Conservation (phyloP, 225 moss, liverwort and hornwort species). For the Physcomitrellopsis africana region DNA sequence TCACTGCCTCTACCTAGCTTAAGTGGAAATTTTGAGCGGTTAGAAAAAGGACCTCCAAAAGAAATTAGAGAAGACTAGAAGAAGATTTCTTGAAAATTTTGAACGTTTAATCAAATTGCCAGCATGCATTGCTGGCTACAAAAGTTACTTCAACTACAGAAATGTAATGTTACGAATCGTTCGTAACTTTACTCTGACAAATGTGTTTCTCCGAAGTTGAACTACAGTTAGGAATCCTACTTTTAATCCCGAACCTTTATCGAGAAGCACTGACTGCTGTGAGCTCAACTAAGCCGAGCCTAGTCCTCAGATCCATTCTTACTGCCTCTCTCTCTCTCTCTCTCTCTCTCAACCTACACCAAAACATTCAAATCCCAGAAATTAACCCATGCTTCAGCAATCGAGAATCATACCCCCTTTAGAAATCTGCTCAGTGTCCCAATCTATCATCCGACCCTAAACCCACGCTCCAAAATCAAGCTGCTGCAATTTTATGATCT, state of each 20-base stretch:
- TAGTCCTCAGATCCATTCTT: neutral
- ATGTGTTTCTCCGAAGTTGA: neutral
- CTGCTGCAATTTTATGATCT: neutral
- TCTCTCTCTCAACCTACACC: neutral
- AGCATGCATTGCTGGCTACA: neutral
- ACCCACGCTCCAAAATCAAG: neutral
- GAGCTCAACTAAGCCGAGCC: neutral
- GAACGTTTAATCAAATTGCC: neutral
- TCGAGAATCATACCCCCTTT: neutral
- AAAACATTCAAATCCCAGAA: neutral
- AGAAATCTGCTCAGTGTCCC: neutral
- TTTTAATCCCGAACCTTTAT: conserved; percentile 31
- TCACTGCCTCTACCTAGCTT: neutral
- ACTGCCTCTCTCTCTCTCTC: neutral
- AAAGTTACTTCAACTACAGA: neutral
- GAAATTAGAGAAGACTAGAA: no score
- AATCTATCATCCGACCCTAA: neutral
- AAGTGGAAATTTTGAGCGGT: neutral
- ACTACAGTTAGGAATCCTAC: conserved; percentile 1
- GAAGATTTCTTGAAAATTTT: no score
- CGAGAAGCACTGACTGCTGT: neutral
- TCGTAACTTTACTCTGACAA: neutral
- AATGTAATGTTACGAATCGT: neutral
- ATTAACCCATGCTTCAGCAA: neutral
- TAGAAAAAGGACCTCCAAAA: no score